Conservation (phyloP, 257 asterid species). For the Craterostigma plantagineum region DNA sequence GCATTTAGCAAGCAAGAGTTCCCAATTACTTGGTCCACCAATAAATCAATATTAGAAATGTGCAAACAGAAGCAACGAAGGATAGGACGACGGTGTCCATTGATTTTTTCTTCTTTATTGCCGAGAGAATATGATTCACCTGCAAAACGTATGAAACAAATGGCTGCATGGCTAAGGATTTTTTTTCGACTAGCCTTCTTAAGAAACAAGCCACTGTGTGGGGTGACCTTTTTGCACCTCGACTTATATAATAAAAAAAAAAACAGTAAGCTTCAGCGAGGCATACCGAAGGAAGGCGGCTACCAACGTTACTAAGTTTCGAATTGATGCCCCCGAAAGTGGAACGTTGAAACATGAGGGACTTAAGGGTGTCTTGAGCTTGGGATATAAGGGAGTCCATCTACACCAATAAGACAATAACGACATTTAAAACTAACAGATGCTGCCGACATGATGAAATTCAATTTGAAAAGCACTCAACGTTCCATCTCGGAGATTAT, state of each 20-base stretch:
- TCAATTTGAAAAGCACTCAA: not conserved
- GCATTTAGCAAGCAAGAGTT: no score
- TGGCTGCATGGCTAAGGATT: not conserved
- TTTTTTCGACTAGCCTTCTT: no score
- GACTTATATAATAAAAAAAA: no score
- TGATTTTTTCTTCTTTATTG: constrained; percentile 86
- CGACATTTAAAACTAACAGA: no score
- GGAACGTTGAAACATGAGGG: constrained; percentile 78
- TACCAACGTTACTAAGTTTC: constrained; percentile 86
- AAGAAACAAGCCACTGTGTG: no score
- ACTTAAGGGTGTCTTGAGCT: constrained; percentile 84
- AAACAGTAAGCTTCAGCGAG: not conserved
- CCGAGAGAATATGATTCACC: constrained; percentile 65
- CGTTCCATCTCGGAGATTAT: not conserved
- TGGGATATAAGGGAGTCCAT: constrained; percentile 86
- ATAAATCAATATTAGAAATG: constrained; percentile 62
- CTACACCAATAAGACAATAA: constrained; percentile 18
- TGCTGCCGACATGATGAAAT: no score
- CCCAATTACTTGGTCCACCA: constrained; percentile 64
- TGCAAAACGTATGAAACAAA: constrained; percentile 12
- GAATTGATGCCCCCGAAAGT: constrained; percentile 81
- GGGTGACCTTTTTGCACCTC: no score
- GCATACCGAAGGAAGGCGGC: constrained; percentile 49
- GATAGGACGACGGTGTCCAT: constrained; percentile 84
- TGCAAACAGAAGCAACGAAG: constrained; percentile 73